Percentiles rank a stretch among this genome's conserved stretches.
Evolutionary conservation across 495 filamentous ascomycete genomes (phyloP).

Genomic region (Xylaria nigripes): DNA sequence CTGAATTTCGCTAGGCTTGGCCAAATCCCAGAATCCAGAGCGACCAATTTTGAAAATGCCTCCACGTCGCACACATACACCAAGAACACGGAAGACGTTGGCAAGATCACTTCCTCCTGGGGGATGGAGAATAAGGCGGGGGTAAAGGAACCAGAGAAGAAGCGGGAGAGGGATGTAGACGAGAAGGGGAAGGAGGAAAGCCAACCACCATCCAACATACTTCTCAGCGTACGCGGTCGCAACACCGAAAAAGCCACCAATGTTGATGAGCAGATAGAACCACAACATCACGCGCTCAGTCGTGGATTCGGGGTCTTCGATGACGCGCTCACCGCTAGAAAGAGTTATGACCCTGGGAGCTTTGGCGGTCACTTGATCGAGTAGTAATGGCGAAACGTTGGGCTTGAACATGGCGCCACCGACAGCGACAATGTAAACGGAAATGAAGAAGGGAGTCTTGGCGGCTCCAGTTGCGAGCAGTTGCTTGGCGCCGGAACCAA

Average conservation of each 20-base stretch:
- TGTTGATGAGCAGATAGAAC: constrained; percentile 58
- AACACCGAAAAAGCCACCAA: constrained; percentile 55
- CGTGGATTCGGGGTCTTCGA: constrained; percentile 52
- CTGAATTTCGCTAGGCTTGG: constrained; percentile 52
- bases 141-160: constrained; percentile 45
- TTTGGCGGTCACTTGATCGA: constrained; percentile 48
- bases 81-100: constrained; percentile 47
- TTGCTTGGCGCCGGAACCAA: constrained; percentile 50
- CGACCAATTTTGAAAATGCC: constrained; percentile 49
- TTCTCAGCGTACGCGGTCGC: constrained; percentile 42
- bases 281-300: constrained; percentile 56
- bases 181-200: constrained; percentile 61
- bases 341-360: constrained; percentile 39
- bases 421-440: constrained; percentile 50
- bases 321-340: constrained; percentile 44
- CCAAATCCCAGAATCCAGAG: constrained; percentile 54
- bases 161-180: constrained; percentile 51
- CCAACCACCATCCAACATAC: constrained; percentile 59
- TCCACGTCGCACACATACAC: constrained; percentile 45
- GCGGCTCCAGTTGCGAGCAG: constrained; percentile 50
- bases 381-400: constrained; percentile 54
- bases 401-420: constrained; percentile 56
- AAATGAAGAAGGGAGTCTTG: constrained; percentile 51
- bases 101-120: constrained; percentile 46
- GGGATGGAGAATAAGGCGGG: constrained; percentile 42